Evolutionary conservation across 805 yeast species (phyloP), one percentile per base, ranked within the genome.

Genomic region (Starmera pachycereana): DNA sequence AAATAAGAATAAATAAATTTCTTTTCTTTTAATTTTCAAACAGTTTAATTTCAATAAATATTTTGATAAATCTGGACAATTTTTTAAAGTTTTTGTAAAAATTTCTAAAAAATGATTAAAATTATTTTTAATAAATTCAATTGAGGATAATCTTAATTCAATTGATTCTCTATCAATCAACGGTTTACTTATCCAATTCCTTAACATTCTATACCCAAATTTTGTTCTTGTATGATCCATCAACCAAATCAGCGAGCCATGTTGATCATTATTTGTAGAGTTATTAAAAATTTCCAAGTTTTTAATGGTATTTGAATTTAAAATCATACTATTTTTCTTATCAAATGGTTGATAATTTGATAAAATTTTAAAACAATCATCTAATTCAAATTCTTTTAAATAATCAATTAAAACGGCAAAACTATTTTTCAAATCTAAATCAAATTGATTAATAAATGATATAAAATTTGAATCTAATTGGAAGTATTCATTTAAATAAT

Each of bases 221-320:
- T 71, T 66, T 0, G 97, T 85, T 29, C 75, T 62, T 0, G 97
- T 85, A 47, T 82, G 88, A 54, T 90, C 83, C 44, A 92, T 49
- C 3, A 86, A 63, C 88, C 94, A 85, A 12, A 84, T 56, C 12
- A 90, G 61, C 0, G 96, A 76, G 0, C 97, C 97, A 29, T 67
- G 60, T 8, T 64, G 65, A 5, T 68, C 61, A 11, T 62, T 56
- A 45, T 77, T 77, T 0, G 92, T 76, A 4, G 69, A 61, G 50
- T 85, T 85, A 16, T 65, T 63, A 51, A 84, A 86, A 1, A 92
- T 71, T 52, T 92, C 97, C 16, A 92, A 61, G 34, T 83, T 77
- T 29, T 70, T 68, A 5, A 92, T 48, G 0, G 95, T 78, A 49
- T 73, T 77, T 2, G 81, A 72, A 40, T 81, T 80, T 12, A 78